Conservation (phyloP, 257 asterid species). For the Solanum piurae region DNA sequence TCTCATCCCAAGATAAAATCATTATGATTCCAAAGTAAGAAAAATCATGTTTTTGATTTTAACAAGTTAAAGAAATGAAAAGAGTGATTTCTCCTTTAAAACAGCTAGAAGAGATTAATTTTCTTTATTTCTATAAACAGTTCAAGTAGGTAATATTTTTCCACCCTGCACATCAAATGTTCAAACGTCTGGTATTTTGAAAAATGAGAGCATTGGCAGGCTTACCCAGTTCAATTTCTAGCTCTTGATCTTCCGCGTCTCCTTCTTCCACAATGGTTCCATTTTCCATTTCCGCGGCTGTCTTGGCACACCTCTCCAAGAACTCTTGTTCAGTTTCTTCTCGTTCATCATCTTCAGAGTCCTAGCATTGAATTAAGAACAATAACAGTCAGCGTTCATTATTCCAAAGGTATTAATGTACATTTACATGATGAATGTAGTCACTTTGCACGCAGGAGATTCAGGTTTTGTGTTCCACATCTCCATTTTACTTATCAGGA, state of each 20-base stretch:
- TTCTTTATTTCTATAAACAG: not conserved
- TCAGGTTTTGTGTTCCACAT: not conserved
- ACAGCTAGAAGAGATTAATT: not conserved
- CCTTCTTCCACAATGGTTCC: slow-evolving; percentile 28
- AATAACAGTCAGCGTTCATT: not conserved
- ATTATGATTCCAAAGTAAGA: not conserved
- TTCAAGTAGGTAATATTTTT: not conserved
- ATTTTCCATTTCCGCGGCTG: slow-evolving; percentile 24
- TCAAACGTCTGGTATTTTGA: not conserved
- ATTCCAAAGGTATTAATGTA: not conserved
- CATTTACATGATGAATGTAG: not conserved
- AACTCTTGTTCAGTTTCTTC: slow-evolving; percentile 40
- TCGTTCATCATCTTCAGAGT: slow-evolving; percentile 27
- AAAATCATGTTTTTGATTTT: not conserved
- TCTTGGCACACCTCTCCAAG: slow-evolving; percentile 27
- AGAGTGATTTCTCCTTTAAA: not conserved
- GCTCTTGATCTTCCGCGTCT: slow-evolving; percentile 25
- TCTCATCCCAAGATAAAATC: not conserved
- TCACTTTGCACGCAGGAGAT: not conserved
- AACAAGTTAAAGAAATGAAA: not conserved
- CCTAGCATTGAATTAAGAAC: slow-evolving; percentile 9
- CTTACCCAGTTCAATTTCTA: slow-evolving; percentile 25
- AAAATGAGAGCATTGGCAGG: not conserved
- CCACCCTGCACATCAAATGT: not conserved
- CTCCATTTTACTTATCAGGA: not conserved